phyloP scores from a whole-genome alignment of 306 rosid species.

The Cucumis hystrix region DNA sequence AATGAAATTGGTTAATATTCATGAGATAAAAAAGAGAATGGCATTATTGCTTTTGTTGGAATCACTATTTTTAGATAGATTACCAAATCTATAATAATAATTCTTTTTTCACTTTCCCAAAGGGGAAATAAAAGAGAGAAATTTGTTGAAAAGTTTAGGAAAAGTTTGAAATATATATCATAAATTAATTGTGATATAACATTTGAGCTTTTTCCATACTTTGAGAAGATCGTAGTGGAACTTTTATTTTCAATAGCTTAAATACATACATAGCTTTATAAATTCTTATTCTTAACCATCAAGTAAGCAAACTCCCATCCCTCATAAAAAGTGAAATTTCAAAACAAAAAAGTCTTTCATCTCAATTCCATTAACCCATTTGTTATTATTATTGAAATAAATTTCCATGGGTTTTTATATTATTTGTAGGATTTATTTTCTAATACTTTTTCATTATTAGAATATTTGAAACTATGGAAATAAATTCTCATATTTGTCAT shows the following conservation, averaged over 20 bases:
- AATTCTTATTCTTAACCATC: background rate
- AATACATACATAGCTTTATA: background rate
- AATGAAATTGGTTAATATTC: background rate
- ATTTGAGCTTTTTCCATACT: background rate
- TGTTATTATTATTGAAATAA: too few relatives aligned
- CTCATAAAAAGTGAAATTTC: too few relatives aligned
- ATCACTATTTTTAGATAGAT: background rate
- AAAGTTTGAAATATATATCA: background rate
- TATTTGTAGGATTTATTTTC: too few relatives aligned
- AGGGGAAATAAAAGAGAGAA: background rate
- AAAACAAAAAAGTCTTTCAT: background rate
- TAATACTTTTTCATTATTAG: too few relatives aligned
- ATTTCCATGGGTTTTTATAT: too few relatives aligned
- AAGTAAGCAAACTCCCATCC: background rate
- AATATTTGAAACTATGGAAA: too few relatives aligned
- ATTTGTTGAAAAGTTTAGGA: background rate
- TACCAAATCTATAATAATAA: background rate
- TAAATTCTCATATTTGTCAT: too few relatives aligned
- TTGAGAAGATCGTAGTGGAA: background rate
- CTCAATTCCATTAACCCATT: background rate
- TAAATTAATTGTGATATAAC: background rate
- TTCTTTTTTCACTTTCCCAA: background rate
- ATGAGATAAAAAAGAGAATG: background rate
- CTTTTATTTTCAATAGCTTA: background rate
- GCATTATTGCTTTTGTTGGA: background rate